These are phyloP conservation scores for Tulasnella sp. DNA, from an alignment of 768 basidiomycete species.

Conservation along the genomic window DNA sequence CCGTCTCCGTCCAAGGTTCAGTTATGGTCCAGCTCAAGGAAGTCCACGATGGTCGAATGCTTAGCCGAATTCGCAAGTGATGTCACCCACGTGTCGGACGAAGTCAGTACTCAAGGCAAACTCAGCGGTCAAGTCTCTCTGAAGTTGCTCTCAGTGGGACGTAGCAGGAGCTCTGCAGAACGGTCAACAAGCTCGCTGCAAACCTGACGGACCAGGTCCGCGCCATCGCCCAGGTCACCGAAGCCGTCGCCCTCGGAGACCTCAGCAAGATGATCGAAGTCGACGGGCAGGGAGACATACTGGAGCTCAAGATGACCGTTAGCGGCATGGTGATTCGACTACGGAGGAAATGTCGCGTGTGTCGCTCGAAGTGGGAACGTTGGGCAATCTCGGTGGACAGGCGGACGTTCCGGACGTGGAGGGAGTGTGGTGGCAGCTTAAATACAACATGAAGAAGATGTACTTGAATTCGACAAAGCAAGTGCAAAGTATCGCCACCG, in stretches of 20 bases:
- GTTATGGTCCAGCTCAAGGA: constrained; percentile 78
- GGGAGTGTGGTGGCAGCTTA: constrained; percentile 33
- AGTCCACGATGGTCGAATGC: constrained; percentile 47
- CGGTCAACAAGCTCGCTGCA: constrained; percentile 88
- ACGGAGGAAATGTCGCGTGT: constrained; percentile 65
- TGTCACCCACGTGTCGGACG: constrained; percentile 72
- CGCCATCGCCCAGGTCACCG: constrained; percentile 81
- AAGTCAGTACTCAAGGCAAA: constrained; percentile 86
- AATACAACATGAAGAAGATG: constrained; percentile 61
- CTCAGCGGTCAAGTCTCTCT: constrained; percentile 82
- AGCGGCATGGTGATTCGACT: constrained; percentile 55
- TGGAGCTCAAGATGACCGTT: constrained; percentile 40
- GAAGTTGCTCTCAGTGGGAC: constrained; percentile 90
- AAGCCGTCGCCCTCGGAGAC: constrained; percentile 74
- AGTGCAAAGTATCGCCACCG: constrained; percentile 36
- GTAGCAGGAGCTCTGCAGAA: constrained; percentile 83
- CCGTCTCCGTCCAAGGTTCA: constrained; percentile 66
- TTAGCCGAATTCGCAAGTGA: constrained; percentile 10
- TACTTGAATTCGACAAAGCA: constrained; percentile 37
- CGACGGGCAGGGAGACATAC: constrained; percentile 89
- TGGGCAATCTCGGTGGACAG: too few relatives aligned
- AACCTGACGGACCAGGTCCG: constrained; percentile 83
- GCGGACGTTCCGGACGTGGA: too few relatives aligned
- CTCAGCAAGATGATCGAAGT: constrained; percentile 78
- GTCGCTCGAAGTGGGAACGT: constrained; percentile 83